Conservation (phyloP, 345 rosid genomes). For the Passiflora organensis region DNA sequence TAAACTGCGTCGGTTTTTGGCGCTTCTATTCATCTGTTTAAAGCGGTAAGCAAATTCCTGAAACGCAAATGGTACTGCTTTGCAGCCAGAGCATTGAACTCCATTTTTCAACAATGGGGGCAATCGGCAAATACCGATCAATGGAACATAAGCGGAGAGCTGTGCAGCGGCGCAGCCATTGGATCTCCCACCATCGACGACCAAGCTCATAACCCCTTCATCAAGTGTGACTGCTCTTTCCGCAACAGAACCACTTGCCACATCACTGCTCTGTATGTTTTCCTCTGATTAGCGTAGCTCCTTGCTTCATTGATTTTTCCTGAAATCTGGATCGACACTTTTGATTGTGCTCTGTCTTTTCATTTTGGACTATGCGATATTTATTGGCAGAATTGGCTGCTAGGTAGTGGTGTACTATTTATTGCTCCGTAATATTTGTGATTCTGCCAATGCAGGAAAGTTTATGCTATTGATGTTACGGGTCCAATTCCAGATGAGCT, state of each 20-base stretch:
- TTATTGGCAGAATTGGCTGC: background rate
- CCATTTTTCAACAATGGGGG: conserved; percentile 44
- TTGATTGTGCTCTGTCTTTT: background rate
- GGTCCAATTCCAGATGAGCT: conserved; percentile 50
- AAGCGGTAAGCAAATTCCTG: no score
- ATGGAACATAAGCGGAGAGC: conserved; percentile 45
- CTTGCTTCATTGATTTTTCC: no score
- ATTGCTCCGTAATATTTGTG: background rate
- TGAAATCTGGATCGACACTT: background rate
- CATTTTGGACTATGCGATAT: background rate
- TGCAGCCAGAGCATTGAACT: conserved; percentile 41
- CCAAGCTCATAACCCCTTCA: conserved; percentile 33
- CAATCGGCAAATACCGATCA: conserved; percentile 12
- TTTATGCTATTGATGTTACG: conserved; percentile 23
- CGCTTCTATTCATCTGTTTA: no score
- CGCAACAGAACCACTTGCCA: conserved; percentile 32
- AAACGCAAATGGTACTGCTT: no score
- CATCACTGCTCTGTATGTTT: conserved; percentile 26
- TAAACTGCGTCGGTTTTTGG: no score
- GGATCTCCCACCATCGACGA: conserved; percentile 20
- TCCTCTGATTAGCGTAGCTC: no score
- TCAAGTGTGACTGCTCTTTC: conserved; percentile 53
- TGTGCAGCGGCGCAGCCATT: conserved; percentile 35
- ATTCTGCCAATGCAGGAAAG: conserved; percentile 29
- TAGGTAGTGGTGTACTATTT: background rate